Conservation (phyloP, 164 flowering plant species). For the Brasenia schreberi region DNA sequence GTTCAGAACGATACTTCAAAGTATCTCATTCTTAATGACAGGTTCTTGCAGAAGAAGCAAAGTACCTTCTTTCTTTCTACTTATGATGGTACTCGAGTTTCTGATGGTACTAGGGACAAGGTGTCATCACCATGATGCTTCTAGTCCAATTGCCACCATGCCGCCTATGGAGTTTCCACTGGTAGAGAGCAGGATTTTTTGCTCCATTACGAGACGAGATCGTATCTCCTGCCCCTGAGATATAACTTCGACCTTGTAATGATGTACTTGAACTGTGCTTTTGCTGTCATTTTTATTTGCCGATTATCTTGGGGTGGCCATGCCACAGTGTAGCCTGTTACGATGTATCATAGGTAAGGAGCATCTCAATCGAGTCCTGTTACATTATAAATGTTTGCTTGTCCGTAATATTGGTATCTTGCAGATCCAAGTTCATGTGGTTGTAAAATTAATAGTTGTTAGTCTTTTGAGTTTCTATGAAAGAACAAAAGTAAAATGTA, state of each 20-base stretch:
- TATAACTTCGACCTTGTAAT: background rate
- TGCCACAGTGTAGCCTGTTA: background rate
- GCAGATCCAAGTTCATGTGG: no score
- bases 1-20: background rate
- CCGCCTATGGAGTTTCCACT: background rate
- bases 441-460: no score
- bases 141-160: background rate
- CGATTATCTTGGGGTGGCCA: background rate
- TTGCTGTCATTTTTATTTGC: no score
- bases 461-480: no score
- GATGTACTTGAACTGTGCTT: background rate
- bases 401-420: no score
- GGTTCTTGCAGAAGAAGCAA: constrained; percentile 56
- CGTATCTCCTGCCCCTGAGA: background rate
- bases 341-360: background rate
- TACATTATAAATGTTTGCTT: no score
- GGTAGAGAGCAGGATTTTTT: background rate
- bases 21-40: constrained; percentile 11
- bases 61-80: constrained; percentile 35
- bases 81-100: constrained; percentile 22
- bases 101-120: constrained; percentile 12
- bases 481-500: no score
- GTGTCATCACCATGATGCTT: background rate
- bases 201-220: background rate
- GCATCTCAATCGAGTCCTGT: background rate